Conservation (phyloP, 2,329 filamentous ascomycete species). For the Fusarium sp. region DNA sequence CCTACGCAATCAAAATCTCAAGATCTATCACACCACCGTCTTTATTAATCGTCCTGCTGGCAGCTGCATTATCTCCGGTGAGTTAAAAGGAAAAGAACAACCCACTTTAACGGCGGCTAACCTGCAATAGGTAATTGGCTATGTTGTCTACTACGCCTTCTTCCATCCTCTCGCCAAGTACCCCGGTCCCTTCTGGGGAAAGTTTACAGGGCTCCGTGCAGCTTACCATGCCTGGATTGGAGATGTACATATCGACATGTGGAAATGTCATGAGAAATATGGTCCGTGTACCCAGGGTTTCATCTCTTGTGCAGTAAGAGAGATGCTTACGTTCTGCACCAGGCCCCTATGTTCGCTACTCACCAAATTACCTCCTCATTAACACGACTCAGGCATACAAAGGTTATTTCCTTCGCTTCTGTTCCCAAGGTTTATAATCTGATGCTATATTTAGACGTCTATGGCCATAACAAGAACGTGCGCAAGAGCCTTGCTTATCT, state of each 20-base stretch:
- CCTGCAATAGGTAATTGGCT: not conserved
- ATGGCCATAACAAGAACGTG: slow-evolving; percentile 4
- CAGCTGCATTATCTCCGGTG: not conserved
- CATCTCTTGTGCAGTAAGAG: not conserved
- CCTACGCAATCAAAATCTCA: not conserved
- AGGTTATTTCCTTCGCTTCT: not conserved
- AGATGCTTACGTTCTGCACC: not conserved
- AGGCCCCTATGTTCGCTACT: slow-evolving; percentile 4
- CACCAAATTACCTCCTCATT: not conserved
- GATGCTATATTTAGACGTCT: not conserved
- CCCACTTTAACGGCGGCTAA: not conserved
- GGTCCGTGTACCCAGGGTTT: slow-evolving; percentile 37
- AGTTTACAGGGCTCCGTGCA: slow-evolving; percentile 47
- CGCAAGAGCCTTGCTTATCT: not conserved
- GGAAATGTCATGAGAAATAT: slow-evolving; percentile 49
- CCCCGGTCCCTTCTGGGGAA: slow-evolving; percentile 51
- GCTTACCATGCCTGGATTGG: slow-evolving; percentile 52
- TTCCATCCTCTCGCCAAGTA: slow-evolving; percentile 40
- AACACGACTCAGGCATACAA: slow-evolving; percentile 4
- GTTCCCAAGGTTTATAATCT: not conserved
- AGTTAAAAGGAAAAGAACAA: not conserved
- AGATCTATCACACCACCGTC: not conserved
- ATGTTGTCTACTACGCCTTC: slow-evolving; percentile 10
- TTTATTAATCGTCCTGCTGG: not conserved
- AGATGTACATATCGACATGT: slow-evolving; percentile 52